These are phyloP conservation scores for Blepharisma undulans DNA, from an alignment of 169 alveolate species.

Conservation along the genomic window DNA sequence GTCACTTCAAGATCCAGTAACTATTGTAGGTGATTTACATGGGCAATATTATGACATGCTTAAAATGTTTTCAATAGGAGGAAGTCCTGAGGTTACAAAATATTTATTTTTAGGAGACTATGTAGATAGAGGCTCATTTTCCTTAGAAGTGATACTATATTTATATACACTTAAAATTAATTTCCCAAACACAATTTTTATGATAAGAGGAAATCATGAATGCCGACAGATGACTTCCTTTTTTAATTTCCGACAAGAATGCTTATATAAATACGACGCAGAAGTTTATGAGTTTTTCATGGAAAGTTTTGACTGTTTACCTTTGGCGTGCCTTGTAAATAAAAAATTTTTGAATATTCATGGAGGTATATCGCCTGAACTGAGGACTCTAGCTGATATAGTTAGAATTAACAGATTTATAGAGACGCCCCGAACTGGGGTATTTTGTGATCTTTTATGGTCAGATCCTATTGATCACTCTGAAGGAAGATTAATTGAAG, in stretches of 20 bases:
- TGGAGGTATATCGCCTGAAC: slow-evolving; percentile 95
- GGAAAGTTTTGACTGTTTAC: slow-evolving; percentile 90
- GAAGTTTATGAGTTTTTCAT: slow-evolving; percentile 91
- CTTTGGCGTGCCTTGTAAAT: slow-evolving; percentile 83
- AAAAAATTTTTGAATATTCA: slow-evolving; percentile 90
- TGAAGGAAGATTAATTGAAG: slow-evolving; percentile 67
- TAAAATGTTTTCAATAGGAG: slow-evolving; percentile 56
- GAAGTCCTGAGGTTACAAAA: slow-evolving; percentile 57
- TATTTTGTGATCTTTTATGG: slow-evolving; percentile 94
- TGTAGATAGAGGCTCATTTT: slow-evolving; percentile 95
- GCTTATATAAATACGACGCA: slow-evolving; percentile 93
- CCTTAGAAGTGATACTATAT: slow-evolving; percentile 91
- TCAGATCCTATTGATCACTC: slow-evolving; percentile 89
- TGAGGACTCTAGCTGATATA: slow-evolving; percentile 53
- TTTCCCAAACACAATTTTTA: slow-evolving; percentile 85
- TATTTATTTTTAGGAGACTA: slow-evolving; percentile 97
- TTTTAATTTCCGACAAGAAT: slow-evolving; percentile 96
- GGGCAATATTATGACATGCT: slow-evolving; percentile 90
- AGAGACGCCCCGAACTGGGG: slow-evolving; percentile 95
- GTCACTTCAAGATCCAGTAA: slow-evolving; percentile 83
- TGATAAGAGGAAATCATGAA: slow-evolving; percentile 98
- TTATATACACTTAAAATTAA: slow-evolving; percentile 89
- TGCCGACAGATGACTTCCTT: slow-evolving; percentile 97
- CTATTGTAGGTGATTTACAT: slow-evolving; percentile 96
- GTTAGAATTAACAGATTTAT: slow-evolving; percentile 85